Percentiles rank a stretch among this genome's conserved stretches.
Conservation (phyloP, 2,329 filamentous ascomycete genomes). For the Harringtonia lauricola region DNA sequence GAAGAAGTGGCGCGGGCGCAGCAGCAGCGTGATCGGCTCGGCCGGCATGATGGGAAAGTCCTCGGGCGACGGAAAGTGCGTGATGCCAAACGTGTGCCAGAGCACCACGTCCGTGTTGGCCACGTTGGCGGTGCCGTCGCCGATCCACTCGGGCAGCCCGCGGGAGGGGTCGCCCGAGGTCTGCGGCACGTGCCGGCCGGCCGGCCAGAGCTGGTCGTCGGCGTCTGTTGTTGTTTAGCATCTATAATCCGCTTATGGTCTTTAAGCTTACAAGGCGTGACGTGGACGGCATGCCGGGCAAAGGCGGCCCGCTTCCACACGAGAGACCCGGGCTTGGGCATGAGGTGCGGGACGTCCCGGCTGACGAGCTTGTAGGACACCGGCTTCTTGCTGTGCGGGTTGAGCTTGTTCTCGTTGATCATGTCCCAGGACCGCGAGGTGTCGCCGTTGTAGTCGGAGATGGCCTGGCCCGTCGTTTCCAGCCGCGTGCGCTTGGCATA, state of each 20-base stretch:
- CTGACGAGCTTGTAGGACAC: constrained; percentile 83
- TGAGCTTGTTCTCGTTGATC: constrained; percentile 70
- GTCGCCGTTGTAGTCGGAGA: constrained; percentile 70
- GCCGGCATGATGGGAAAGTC: constrained; percentile 90
- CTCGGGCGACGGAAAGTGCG: constrained; percentile 80
- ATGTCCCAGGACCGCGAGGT: constrained; percentile 87
- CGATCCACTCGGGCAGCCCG: constrained; percentile 69
- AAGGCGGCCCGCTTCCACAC: constrained; percentile 89
- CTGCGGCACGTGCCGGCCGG: constrained; percentile 78
- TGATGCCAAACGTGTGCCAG: constrained; percentile 90
- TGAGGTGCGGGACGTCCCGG: constrained; percentile 64
- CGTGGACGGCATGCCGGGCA: constrained; percentile 75
- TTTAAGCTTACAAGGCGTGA: constrained; percentile 64
- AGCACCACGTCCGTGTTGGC: constrained; percentile 80
- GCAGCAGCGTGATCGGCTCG: constrained; percentile 70
- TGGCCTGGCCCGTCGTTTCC: constrained; percentile 54
- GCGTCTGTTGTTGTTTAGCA: constrained; percentile 48
- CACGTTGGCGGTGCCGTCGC: constrained; percentile 54
- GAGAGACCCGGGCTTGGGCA: constrained; percentile 70
- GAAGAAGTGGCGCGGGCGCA: constrained; percentile 78
- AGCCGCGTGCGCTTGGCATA: constrained; percentile 76
- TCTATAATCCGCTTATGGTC: no score
- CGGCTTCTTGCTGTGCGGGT: constrained; percentile 77
- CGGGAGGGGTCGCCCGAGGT: constrained; percentile 68
- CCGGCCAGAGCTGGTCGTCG: constrained; percentile 74